A percentile compares a stretch with the other conserved stretches of the same genome.
phyloP scores from a whole-genome alignment of 257 asterid genomes.

The Nicotiana obtusifolia region DNA sequence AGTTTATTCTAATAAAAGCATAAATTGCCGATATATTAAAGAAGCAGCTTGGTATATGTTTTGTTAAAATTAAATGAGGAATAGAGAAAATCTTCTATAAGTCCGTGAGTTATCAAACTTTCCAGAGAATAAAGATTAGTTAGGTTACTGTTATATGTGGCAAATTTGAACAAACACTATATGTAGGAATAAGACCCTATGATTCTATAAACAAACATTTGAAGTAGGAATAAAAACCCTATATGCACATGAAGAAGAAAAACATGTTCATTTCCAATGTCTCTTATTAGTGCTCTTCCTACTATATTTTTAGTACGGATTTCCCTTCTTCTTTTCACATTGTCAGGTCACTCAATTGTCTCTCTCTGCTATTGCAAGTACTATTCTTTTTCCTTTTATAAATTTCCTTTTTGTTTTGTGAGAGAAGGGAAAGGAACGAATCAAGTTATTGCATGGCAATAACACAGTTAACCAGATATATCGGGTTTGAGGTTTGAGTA shows the following conservation, averaged over 20 bases:
- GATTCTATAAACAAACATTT: neutral
- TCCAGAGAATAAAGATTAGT: neutral
- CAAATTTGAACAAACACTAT: constrained; percentile 2
- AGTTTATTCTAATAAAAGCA: no score
- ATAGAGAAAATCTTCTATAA: neutral
- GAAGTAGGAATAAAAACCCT: neutral
- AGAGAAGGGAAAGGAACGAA: neutral
- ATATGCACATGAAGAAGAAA: neutral
- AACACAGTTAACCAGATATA: no score
- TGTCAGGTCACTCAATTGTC: constrained; percentile 20
- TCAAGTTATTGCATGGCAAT: neutral
- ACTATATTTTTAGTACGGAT: constrained; percentile 15
- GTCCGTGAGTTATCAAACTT: neutral
- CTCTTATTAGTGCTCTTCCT: neutral
- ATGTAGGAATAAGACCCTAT: constrained; percentile 5
- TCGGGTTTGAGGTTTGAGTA: no score
- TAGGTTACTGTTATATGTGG: neutral
- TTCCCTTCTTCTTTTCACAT: constrained; percentile 1
- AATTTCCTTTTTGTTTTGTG: neutral
- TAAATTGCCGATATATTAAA: no score
- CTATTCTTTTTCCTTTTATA: constrained; percentile 1
- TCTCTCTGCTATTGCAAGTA: no score
- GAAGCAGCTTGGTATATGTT: no score
- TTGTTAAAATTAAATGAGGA: neutral
- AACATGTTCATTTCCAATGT: constrained; percentile 6